phyloP scores from a whole-genome alignment of 176 grass and related monocot genomes.

The Hsuehochloa calcarea region DNA sequence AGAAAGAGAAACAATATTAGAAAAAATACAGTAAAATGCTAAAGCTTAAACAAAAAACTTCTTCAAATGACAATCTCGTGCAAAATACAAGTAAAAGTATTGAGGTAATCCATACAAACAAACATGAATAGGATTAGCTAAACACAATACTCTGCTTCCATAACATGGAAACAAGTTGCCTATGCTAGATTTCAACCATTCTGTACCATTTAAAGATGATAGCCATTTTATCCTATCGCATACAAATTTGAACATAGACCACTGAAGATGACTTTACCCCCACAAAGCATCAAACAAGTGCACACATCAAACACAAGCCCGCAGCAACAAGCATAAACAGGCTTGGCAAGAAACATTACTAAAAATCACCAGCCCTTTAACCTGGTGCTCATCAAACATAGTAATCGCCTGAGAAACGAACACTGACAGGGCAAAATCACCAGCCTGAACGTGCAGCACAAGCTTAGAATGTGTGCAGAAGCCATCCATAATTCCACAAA shows the following conservation, averaged over 20 bases:
- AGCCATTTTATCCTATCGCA: background rate
- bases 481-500: constrained; percentile 3
- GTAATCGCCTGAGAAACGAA: background rate
- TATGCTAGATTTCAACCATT: background rate
- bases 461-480: background rate
- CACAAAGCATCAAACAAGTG: too few species aligned
- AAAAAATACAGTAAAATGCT: constrained; percentile 29
- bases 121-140: background rate
- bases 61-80: background rate
- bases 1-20: constrained; percentile 5
- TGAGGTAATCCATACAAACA: background rate
- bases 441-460: constrained; percentile 4
- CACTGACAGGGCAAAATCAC: background rate
- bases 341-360: background rate
- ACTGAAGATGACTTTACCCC: too few species aligned
- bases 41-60: background rate
- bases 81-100: background rate
- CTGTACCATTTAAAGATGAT: background rate
- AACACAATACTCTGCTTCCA: background rate
- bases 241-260: background rate
- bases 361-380: background rate
- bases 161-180: background rate
- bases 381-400: background rate
- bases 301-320: background rate
- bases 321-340: background rate